Evolutionary conservation across 108 stramenopile genomes (phyloP).

Genomic region (Fistulifera pelliculosa): DNA sequence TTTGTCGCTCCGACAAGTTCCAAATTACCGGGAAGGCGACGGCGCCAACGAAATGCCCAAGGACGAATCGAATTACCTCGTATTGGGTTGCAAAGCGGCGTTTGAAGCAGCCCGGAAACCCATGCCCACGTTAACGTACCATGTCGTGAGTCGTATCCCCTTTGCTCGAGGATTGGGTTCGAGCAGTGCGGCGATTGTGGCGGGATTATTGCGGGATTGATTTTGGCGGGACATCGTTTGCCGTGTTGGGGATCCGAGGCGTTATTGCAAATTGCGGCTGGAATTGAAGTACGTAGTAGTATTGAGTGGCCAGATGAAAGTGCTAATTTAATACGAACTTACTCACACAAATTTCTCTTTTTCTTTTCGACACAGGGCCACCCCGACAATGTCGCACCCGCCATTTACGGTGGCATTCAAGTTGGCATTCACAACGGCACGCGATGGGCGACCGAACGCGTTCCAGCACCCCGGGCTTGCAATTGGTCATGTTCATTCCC

Average conservation of each 20-base stretch:
- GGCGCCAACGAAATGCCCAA: slow-evolving; percentile 83
- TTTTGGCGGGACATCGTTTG: slow-evolving; percentile 92
- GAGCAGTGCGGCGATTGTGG: slow-evolving; percentile 95
- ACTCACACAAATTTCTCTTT: neutral
- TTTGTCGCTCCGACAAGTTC: slow-evolving; percentile 81
- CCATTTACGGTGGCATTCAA: slow-evolving; percentile 97
- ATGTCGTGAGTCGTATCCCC: slow-evolving; percentile 89
- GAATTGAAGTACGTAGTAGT: slow-evolving; percentile 69
- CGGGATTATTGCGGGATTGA: slow-evolving; percentile 96
- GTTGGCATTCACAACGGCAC: slow-evolving; percentile 95
- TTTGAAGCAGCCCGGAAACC: slow-evolving; percentile 91
- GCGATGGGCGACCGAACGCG: slow-evolving; percentile 92
- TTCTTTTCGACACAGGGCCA: slow-evolving; percentile 58
- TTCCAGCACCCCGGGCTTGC: slow-evolving; percentile 83
- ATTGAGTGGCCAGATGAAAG: neutral
- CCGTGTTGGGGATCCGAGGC: slow-evolving; percentile 94
- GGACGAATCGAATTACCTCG: slow-evolving; percentile 83
- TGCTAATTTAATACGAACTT: neutral
- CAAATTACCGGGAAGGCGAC: slow-evolving; percentile 87
- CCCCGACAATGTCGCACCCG: slow-evolving; percentile 98
- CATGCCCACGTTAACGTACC: slow-evolving; percentile 85
- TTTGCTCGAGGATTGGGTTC: slow-evolving; percentile 94
- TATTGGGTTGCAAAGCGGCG: slow-evolving; percentile 89
- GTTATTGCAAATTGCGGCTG: slow-evolving; percentile 93
- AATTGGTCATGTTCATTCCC: slow-evolving; percentile 96